Percentiles rank a stretch among this genome's conserved stretches.
These are phyloP conservation scores for Agarophyton chilense DNA, from an alignment of 23 red algal genomes.

Conservation along the genomic window DNA sequence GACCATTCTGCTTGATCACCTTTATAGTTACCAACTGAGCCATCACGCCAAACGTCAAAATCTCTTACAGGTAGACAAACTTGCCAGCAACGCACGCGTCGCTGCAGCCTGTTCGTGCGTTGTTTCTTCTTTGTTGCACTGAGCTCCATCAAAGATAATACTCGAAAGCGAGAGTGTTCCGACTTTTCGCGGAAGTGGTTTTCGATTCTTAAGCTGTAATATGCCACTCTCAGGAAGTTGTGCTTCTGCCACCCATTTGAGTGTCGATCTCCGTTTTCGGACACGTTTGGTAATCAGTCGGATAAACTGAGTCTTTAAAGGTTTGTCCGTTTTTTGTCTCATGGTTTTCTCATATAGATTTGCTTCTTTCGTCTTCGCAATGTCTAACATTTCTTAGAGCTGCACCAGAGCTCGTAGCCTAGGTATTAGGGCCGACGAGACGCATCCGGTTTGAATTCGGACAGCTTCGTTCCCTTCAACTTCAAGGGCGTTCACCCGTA, in stretches of 20 bases:
- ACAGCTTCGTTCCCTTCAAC: not conserved
- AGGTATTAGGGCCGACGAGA: not conserved
- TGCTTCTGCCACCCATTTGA: not conserved
- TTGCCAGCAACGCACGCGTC: not conserved
- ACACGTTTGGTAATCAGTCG: not conserved
- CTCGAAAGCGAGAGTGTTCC: not conserved
- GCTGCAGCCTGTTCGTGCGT: not conserved
- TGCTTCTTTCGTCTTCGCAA: not conserved
- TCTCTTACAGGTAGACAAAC: not conserved
- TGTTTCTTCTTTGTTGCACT: not conserved
- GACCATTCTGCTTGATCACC: not conserved
- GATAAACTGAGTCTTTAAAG: not conserved
- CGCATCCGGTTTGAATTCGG: not conserved
- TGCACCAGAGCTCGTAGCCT: not conserved
- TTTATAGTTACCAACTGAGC: not conserved
- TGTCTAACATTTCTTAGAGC: not conserved
- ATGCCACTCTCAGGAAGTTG: not conserved
- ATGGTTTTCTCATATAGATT: not conserved
- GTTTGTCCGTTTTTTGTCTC: not conserved
- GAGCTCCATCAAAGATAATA: not conserved
- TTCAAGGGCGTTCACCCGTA: not conserved
- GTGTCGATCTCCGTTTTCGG: not conserved
- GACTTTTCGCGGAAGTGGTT: not conserved
- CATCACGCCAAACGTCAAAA: not conserved
- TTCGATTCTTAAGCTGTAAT: not conserved